These are phyloP conservation scores for Paecilomyces formosus DNA, from an alignment of 2,329 filamentous ascomycete genomes.

Conservation along the genomic window DNA sequence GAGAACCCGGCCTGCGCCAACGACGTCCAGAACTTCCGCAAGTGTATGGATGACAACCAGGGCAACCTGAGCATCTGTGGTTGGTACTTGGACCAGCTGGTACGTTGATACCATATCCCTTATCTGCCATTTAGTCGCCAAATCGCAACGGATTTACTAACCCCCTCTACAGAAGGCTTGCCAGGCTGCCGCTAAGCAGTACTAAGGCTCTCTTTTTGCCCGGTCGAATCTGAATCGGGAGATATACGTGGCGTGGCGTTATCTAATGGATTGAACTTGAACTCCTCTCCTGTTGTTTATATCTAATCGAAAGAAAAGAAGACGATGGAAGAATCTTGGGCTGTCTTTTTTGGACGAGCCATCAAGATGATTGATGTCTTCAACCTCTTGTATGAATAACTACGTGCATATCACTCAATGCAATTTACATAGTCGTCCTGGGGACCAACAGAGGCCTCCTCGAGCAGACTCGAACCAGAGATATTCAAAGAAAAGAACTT, in stretches of 20 bases:
- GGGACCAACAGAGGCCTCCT: background rate
- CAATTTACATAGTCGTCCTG: background rate
- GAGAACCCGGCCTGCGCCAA: slow-evolving; percentile 62
- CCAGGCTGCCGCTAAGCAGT: slow-evolving; percentile 67
- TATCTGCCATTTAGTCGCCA: background rate
- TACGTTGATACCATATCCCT: slow-evolving; percentile 18
- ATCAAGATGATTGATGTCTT: background rate
- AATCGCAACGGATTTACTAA: slow-evolving; percentile 16
- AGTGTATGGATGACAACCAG: slow-evolving; percentile 91
- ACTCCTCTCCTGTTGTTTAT: slow-evolving; percentile 2
- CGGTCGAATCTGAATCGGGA: no score
- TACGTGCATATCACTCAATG: background rate
- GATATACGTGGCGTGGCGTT: background rate
- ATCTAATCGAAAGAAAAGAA: slow-evolving; percentile 3
- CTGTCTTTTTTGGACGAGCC: background rate
- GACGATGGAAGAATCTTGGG: slow-evolving; percentile 4
- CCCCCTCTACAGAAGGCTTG: slow-evolving; percentile 59
- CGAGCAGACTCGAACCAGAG: background rate
- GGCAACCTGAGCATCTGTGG: slow-evolving; percentile 94
- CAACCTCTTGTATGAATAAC: background rate
- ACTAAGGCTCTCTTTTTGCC: slow-evolving; percentile 40
- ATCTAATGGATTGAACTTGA: slow-evolving; percentile 2
- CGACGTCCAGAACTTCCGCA: slow-evolving; percentile 79
- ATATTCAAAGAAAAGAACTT: background rate
- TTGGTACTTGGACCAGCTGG: slow-evolving; percentile 95